Evolutionary conservation across 1,139 yeast genomes (phyloP), one percentile per base, ranked within the genome.

Genomic region (Hemisphaericaspora xylanilytica): DNA sequence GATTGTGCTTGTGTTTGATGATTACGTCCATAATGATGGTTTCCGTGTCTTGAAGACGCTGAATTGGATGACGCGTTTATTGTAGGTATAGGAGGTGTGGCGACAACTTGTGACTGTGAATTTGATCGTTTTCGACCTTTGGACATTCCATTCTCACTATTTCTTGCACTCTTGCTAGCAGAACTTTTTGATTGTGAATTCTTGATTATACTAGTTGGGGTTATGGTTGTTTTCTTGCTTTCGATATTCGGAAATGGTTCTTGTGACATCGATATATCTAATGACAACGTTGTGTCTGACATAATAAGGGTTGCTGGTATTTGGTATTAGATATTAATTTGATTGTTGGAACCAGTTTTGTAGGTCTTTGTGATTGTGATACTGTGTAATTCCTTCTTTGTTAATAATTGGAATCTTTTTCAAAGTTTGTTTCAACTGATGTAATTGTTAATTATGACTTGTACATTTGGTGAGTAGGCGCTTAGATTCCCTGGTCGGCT

Each of bases 101-200:
- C 31, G n/a, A 52, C 42, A 9, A 59, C 70, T 38, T 64, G 69
- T 1, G 69, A 62, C 47, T 63, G 70, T 5, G 74, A 68, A 47
- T 70, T 69, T 30, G 73, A 67, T 41, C 75, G 50, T 45, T 61
- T 58, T 34, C 69, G 45, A 15, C 56, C 56, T 27, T 35, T 37
- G 17, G 27, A 37, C 17, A 26, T 7, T 12, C 15, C 18, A 22
- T 7, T 14, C 4, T 18, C 29, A 22, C 30, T 32, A 5, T 32
- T 18, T 6, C 24, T 32, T n/a, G 20, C 3, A n/a, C 16, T 29
- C 14, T 28, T 35, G 12, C 22, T 18, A 4, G 18, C 25, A 18
- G 9, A 22, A 13, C 5, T 17, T 29, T 29, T 35, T 3, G 17
- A 15, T 9, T 16, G 29, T 18, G 22, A 11, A 16, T 28, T 44